These are phyloP conservation scores for Mucor mucedo DNA, from an alignment of 371 early-diverging fungal genomes.

Conservation along the genomic window DNA sequence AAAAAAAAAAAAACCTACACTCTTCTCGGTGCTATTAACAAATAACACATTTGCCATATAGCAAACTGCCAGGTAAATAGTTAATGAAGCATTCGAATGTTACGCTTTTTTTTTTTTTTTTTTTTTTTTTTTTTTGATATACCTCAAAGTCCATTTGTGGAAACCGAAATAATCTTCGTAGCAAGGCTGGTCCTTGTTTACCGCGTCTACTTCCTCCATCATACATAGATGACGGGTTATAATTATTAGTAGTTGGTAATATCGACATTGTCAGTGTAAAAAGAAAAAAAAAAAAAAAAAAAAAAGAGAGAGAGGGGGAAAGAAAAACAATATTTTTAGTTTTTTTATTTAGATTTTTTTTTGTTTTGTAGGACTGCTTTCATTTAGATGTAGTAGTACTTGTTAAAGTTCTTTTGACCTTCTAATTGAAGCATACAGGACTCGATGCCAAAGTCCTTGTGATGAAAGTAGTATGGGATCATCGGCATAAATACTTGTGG, in stretches of 20 bases:
- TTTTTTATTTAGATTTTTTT: background rate
- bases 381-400: slow-evolving; percentile 5
- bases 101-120: background rate
- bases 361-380: background rate
- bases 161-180: slow-evolving; percentile 71
- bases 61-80: slow-evolving; percentile 3
- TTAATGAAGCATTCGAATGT: background rate
- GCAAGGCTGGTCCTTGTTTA: slow-evolving; percentile 6
- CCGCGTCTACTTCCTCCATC: slow-evolving; percentile 6
- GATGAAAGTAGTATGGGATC: slow-evolving; percentile 33
- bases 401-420: background rate
- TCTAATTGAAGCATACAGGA: slow-evolving; percentile 27
- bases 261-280: slow-evolving; percentile 3
- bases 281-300: background rate
- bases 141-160: slow-evolving; percentile 90
- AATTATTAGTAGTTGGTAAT: slow-evolving; percentile 11
- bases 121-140: slow-evolving; percentile 3
- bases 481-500: slow-evolving; percentile 7
- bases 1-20: slow-evolving; percentile 66
- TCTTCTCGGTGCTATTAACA: slow-evolving; percentile 83
- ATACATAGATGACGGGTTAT: slow-evolving; percentile 3
- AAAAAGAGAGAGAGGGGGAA: no score
- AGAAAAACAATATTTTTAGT: background rate
- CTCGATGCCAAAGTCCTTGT: slow-evolving; percentile 31
- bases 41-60: slow-evolving; percentile 90